These are phyloP conservation scores for Corymbia calophylla DNA, from an alignment of 441 rosid genomes.

Conservation along the genomic window DNA sequence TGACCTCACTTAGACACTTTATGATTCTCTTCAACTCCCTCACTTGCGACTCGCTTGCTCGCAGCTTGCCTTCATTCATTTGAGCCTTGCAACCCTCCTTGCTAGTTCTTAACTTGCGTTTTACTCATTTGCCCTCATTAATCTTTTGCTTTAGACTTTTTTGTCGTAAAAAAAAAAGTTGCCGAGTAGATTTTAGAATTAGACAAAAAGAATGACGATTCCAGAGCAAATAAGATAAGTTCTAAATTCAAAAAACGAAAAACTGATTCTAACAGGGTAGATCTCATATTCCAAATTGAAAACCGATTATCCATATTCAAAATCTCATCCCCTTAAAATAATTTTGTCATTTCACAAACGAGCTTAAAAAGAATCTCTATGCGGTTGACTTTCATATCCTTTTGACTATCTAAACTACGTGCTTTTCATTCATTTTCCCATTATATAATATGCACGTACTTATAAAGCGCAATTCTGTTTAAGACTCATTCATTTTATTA, in stretches of 20 bases:
- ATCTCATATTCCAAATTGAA: too few species aligned
- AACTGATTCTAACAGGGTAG: accelerated
- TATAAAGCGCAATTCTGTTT: background rate
- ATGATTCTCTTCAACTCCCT: too few species aligned
- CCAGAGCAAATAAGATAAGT: background rate
- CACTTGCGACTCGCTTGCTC: background rate
- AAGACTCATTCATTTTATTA: background rate
- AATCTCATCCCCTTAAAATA: background rate
- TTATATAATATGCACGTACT: background rate
- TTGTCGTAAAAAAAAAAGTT: too few species aligned
- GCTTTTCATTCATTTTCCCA: too few species aligned
- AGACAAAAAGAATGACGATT: too few species aligned
- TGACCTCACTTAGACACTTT: background rate
- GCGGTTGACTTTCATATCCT: background rate
- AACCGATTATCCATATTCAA: accelerated
- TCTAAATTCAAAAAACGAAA: too few species aligned
- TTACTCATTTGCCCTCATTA: background rate
- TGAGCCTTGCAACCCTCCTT: background rate
- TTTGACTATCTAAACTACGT: too few species aligned
- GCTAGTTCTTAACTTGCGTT: too few species aligned
- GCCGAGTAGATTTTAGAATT: too few species aligned
- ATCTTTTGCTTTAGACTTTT: background rate
- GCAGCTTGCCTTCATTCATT: background rate
- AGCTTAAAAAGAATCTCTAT: background rate
- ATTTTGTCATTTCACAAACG: background rate